A percentile compares a stretch with the other conserved stretches of the same genome.
phyloP scores from a whole-genome alignment of 805 yeast genomes.

The Starmerella floris region DNA sequence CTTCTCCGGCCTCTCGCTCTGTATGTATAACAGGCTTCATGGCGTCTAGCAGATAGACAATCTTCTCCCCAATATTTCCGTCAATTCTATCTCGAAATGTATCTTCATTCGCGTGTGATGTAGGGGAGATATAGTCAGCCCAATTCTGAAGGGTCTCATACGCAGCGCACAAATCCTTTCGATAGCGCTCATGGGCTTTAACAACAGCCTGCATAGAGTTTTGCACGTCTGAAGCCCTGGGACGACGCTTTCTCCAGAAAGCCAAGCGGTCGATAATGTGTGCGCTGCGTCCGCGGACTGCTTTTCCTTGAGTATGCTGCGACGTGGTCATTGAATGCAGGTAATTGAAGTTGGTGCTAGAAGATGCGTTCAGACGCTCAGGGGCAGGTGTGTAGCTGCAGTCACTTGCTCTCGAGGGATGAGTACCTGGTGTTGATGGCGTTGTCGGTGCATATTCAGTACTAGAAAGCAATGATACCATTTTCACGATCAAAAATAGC shows the following conservation, averaged over 20 bases:
- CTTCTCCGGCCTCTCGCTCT: slow-evolving; percentile 4
- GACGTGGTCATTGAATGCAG: too few relatives aligned
- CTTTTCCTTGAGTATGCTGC: too few relatives aligned
- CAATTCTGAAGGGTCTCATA: slow-evolving; percentile 15
- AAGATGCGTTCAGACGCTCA: too few relatives aligned
- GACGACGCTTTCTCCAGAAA: slow-evolving; percentile 12
- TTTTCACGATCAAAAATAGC: too few relatives aligned
- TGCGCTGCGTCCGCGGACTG: neutral
- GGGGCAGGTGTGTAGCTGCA: too few relatives aligned
- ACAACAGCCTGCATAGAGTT: slow-evolving; percentile 9
- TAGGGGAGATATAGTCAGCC: slow-evolving; percentile 5
- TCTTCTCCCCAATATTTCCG: slow-evolving; percentile 6
- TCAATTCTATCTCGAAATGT: slow-evolving; percentile 6
- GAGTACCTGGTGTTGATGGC: neutral
- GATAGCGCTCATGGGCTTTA: slow-evolving; percentile 18
- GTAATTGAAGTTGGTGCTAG: too few relatives aligned
- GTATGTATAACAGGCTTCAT: slow-evolving; percentile 3
- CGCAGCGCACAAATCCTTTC: slow-evolving; percentile 6
- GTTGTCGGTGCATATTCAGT: neutral
- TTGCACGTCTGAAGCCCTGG: slow-evolving; percentile 16
- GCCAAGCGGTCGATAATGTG: neutral
- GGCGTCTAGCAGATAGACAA: slow-evolving; percentile 4
- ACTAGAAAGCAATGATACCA: too few relatives aligned
- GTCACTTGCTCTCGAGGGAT: too few relatives aligned
- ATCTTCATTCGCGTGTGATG: neutral